These are phyloP conservation scores for Aspergillus sp. DNA, from an alignment of 2,329 filamentous ascomycete species.

Conservation along the genomic window DNA sequence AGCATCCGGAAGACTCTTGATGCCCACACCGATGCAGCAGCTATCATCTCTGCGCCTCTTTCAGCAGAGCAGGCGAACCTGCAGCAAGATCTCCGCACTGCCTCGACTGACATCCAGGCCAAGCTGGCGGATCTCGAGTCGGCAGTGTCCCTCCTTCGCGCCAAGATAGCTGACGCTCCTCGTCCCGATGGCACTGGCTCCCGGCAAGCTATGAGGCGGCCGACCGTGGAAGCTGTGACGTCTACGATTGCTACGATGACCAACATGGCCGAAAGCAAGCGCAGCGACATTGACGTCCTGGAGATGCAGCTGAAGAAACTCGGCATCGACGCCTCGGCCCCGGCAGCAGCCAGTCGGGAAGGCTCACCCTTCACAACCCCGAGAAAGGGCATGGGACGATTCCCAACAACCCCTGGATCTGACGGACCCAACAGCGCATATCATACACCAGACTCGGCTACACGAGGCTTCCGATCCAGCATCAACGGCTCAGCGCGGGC, in stretches of 20 bases:
- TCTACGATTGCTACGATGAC: constrained; percentile 94
- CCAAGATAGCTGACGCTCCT: constrained; percentile 66
- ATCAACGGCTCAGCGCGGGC: constrained; percentile 37
- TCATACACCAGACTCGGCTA: constrained; percentile 44
- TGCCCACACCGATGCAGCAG: constrained; percentile 68
- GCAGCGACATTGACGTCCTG: constrained; percentile 84
- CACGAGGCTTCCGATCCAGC: constrained; percentile 37
- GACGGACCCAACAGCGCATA: constrained; percentile 39
- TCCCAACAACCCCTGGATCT: constrained; percentile 43
- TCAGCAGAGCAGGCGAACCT: constrained; percentile 80
- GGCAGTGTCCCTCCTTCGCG: constrained; percentile 73
- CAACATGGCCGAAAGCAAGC: constrained; percentile 84
- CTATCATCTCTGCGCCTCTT: constrained; percentile 70
- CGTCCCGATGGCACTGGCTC: constrained; percentile 50
- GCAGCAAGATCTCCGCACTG: constrained; percentile 77
- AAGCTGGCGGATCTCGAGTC: constrained; percentile 79
- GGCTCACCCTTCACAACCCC: constrained; percentile 42
- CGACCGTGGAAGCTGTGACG: constrained; percentile 88
- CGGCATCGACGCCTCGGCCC: constrained; percentile 47
- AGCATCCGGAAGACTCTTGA: constrained; percentile 77
- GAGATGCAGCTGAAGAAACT: constrained; percentile 83
- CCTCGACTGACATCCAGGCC: constrained; percentile 73
- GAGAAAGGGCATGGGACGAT: constrained; percentile 32
- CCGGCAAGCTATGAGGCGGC: constrained; percentile 51
- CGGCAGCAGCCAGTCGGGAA: constrained; percentile 33